phyloP scores from a whole-genome alignment of 768 basidiomycete species.

The Cystofilobasidium ferigula region DNA sequence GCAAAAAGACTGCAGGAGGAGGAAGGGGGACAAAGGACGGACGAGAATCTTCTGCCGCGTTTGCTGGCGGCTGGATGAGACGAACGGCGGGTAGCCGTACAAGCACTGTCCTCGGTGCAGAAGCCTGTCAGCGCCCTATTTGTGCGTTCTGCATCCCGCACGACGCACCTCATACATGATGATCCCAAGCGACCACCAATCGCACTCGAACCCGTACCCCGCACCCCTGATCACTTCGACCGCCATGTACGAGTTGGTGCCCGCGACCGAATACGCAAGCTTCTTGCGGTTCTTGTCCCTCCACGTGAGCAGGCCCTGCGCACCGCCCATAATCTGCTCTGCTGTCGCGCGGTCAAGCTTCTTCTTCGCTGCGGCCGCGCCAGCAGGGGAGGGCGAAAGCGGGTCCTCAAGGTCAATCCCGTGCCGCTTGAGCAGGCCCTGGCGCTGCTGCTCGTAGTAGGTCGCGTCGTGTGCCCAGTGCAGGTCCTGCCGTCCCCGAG shows the following conservation, averaged over 20 bases:
- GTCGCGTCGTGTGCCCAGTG: slow-evolving; percentile 77
- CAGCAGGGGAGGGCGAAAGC: too few species aligned
- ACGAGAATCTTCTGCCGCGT: slow-evolving; percentile 87
- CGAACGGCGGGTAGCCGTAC: slow-evolving; percentile 81
- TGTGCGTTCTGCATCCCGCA: too few species aligned
- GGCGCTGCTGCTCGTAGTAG: slow-evolving; percentile 89
- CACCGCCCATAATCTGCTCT: slow-evolving; percentile 66
- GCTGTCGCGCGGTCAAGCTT: slow-evolving; percentile 40
- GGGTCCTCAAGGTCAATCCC: slow-evolving; percentile 87
- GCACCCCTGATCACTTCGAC: slow-evolving; percentile 40
- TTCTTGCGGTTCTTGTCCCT: slow-evolving; percentile 84
- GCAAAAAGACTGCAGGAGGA: not conserved
- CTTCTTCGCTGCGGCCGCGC: not conserved
- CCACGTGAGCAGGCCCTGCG: slow-evolving; percentile 80
- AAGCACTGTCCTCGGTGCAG: slow-evolving; percentile 18
- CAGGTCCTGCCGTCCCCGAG: not conserved
- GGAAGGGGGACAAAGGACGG: not conserved
- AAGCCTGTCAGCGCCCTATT: not conserved
- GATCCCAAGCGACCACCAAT: slow-evolving; percentile 97
- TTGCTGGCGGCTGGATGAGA: slow-evolving; percentile 56
- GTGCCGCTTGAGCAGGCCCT: slow-evolving; percentile 76
- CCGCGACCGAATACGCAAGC: slow-evolving; percentile 46
- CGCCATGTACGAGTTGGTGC: slow-evolving; percentile 39
- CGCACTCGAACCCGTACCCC: slow-evolving; percentile 87
- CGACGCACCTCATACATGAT: slow-evolving; percentile 80